Evolutionary conservation across 148 eudicot species (phyloP), one percentile per base, ranked within the genome.

Genomic region (Camellia granthamiana): DNA sequence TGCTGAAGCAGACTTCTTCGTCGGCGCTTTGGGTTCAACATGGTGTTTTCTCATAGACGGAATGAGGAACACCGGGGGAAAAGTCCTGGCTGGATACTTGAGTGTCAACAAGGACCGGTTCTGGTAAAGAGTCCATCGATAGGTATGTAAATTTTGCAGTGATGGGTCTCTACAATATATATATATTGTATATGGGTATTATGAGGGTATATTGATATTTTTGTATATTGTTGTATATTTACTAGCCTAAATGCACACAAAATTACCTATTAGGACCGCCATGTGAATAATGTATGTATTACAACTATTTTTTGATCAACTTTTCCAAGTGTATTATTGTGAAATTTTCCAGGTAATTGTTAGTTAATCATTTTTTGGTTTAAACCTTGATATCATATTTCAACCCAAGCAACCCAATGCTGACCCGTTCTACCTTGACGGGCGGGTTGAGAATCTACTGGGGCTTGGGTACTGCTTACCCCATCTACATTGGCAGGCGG

Each of bases 21-120:
- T 97, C 9, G 99, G 99, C 61, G 99, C 98, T 2, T 85, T 97
- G 84, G 99, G 98, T 19, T 97, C 99, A 0, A 94, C 93, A 0
- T 97, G 99, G 99, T 91, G 96, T 82, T 92, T 82, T 79, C 89
- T 94, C 21, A 97, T 97, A 49, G 98, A 97, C 46, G 97, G 97
- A 14, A 97, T 97, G 98, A 90, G 98, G 72, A 97, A 91, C 60
- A 97, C 99, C 0, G 97, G 97, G 46, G 99, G 99, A 1, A 97
- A 94, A 84, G 98, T 94, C 9, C 94, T 94, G 99, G 87, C 97
- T 0, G 99, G 99, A 43, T 97, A 97, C 85, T 81, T 97, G 62
- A 97, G 98, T 47, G 98, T 97, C 64, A 97, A 97, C 86, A 89
- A 91, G 87, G 99, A 97, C 55, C 83, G 99, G 64, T 92, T 89